A percentile compares a stretch with the other conserved stretches of the same genome.
Evolutionary conservation across 768 basidiomycete species (phyloP).

Genomic region (Hygrocybe punicea): DNA sequence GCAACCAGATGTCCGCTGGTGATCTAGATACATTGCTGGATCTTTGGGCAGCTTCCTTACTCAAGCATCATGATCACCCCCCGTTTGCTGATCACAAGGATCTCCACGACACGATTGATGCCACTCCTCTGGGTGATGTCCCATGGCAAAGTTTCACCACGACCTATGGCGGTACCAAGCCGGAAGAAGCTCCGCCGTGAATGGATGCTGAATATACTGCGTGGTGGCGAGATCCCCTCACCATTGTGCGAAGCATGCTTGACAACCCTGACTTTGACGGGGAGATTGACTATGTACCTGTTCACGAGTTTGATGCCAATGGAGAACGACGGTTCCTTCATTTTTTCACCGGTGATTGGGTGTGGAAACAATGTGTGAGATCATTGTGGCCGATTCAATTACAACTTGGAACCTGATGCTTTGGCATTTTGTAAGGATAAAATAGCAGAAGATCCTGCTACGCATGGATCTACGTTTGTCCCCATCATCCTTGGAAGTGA

Average conservation of each 20-base stretch:
- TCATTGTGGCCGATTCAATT: not conserved
- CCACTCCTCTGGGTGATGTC: conserved; percentile 19
- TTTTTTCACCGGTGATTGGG: conserved; percentile 43
- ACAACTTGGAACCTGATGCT: not conserved
- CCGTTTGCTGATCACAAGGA: conserved; percentile 24
- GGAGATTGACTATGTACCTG: conserved; percentile 34
- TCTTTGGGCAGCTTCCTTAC: conserved; percentile 21
- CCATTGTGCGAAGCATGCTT: conserved; percentile 27
- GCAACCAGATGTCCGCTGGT: conserved; percentile 19
- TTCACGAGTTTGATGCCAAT: conserved; percentile 21
- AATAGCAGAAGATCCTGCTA: conserved; percentile 11
- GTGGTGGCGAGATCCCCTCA: conserved; percentile 31
- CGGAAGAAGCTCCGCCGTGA: conserved; percentile 31
- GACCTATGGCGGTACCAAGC: conserved; percentile 15
- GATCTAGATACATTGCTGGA: conserved; percentile 26
- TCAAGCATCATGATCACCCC: not conserved
- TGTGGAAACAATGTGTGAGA: conserved; percentile 36
- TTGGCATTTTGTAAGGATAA: conserved; percentile 4
- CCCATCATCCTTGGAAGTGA: conserved; percentile 39
- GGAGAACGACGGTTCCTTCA: conserved; percentile 27
- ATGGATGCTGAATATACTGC: conserved; percentile 27
- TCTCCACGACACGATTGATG: conserved; percentile 26
- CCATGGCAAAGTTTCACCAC: conserved; percentile 26
- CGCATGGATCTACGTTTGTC: conserved; percentile 27
- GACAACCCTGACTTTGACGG: conserved; percentile 34